Conservation (phyloP, 352 stramenopile genomes). For the Halophytophthora polymorphica region DNA sequence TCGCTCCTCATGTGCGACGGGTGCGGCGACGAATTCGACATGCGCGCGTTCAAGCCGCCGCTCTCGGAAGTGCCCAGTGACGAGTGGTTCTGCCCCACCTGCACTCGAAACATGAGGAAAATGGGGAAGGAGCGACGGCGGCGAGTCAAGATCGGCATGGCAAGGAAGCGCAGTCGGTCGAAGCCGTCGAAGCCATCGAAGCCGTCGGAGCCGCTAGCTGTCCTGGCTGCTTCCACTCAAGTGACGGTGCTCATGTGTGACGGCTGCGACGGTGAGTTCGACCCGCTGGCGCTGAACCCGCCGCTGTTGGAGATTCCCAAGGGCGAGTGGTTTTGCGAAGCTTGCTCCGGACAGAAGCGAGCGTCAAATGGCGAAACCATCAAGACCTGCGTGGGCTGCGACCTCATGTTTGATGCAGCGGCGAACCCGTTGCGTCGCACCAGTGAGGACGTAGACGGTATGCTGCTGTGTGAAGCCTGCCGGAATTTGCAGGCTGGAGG, state of each 20-base stretch:
- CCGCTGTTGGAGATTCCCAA: slow-evolving; percentile 43
- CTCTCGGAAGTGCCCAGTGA: slow-evolving; percentile 22
- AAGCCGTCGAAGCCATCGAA: slow-evolving; percentile 3
- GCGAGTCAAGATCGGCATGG: slow-evolving; percentile 5
- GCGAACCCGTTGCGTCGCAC: slow-evolving; percentile 12
- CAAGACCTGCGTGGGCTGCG: slow-evolving; percentile 32
- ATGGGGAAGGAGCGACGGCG: not conserved
- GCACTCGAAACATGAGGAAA: slow-evolving; percentile 3
- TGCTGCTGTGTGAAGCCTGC: slow-evolving; percentile 33
- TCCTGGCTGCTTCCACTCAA: too few relatives aligned
- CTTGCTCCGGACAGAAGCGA: slow-evolving; percentile 19
- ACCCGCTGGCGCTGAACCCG: slow-evolving; percentile 42
- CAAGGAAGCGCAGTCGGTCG: slow-evolving; percentile 1
- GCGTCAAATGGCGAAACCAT: not conserved
- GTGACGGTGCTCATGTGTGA: slow-evolving; percentile 68
- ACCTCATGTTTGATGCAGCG: slow-evolving; percentile 19
- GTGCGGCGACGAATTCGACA: slow-evolving; percentile 31
- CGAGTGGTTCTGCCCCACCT: slow-evolving; percentile 43
- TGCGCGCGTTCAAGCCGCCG: slow-evolving; percentile 20
- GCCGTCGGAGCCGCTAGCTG: too few relatives aligned
- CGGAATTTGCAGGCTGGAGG: slow-evolving; percentile 29
- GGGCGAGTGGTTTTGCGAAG: slow-evolving; percentile 47
- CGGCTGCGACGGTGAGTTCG: slow-evolving; percentile 65
- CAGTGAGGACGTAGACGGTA: slow-evolving; percentile 22
- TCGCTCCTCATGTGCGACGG: slow-evolving; percentile 38